phyloP scores from a whole-genome alignment of 495 filamentous ascomycete species.

The Pseudoneurospora amorphoporcata region DNA sequence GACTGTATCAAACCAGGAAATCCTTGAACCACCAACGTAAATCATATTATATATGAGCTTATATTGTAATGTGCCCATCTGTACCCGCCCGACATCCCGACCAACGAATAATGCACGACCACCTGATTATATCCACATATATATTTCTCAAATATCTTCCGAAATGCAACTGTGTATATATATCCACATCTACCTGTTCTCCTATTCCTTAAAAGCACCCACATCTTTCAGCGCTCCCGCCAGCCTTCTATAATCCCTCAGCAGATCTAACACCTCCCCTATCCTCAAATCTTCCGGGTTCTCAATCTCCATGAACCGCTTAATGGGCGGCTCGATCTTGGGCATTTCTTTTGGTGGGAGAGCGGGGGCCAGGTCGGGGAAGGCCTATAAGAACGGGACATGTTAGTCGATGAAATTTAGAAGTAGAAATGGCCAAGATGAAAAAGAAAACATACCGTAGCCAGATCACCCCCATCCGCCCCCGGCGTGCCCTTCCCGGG shows the following conservation, averaged over 20 bases:
- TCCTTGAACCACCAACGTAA: no score
- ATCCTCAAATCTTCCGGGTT: conserved; percentile 69
- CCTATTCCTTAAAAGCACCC: conserved; percentile 42
- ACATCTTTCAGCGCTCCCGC: conserved; percentile 55
- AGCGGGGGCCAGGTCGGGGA: conserved; percentile 46
- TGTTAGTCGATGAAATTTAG: no score
- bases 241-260: conserved; percentile 81
- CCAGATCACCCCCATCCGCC: conserved; percentile 39
- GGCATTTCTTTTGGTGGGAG: conserved; percentile 39
- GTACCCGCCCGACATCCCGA: not conserved
- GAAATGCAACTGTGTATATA: not conserved
- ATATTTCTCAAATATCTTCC: not conserved
- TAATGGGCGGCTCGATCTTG: conserved; percentile 60
- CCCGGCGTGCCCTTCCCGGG: conserved; percentile 9
- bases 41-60: no score
- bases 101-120: not conserved
- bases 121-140: not conserved
- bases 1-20: no score
- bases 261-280: conserved; percentile 68
- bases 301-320: conserved; percentile 71
- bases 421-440: not conserved
- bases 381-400: conserved; percentile 30
- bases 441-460: conserved; percentile 30
- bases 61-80: no score
- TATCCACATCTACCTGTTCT: not conserved